Percentiles rank a stretch among this genome's conserved stretches.
These are phyloP conservation scores for Phialemonium atrogriseum DNA, from an alignment of 2,329 filamentous ascomycete species.

Conservation along the genomic window DNA sequence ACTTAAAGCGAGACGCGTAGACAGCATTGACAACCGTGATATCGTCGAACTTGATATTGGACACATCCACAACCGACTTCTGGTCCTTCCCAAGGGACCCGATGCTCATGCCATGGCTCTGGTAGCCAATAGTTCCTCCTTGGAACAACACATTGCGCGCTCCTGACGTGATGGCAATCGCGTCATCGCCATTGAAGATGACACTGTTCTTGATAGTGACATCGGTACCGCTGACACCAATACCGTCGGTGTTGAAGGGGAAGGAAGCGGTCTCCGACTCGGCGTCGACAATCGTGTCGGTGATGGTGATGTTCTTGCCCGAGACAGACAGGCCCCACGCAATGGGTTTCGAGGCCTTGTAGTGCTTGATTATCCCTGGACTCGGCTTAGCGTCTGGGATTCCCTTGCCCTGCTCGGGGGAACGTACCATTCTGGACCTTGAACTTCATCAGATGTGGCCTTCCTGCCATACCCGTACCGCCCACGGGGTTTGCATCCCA, in stretches of 20 bases:
- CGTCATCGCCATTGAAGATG: slow-evolving; percentile 32
- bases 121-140: slow-evolving; percentile 31
- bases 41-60: slow-evolving; percentile 31
- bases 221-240: slow-evolving; percentile 20
- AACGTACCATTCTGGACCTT: slow-evolving; percentile 22
- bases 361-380: slow-evolving; percentile 12
- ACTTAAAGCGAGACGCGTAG: slow-evolving; percentile 35
- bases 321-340: slow-evolving; percentile 30
- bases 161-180: slow-evolving; percentile 28
- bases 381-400: slow-evolving; percentile 16
- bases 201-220: slow-evolving; percentile 20
- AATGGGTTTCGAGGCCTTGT: slow-evolving; percentile 34
- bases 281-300: slow-evolving; percentile 30
- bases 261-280: slow-evolving; percentile 24
- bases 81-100: slow-evolving; percentile 30
- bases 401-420: too few relatives aligned
- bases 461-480: slow-evolving; percentile 25
- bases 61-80: slow-evolving; percentile 25
- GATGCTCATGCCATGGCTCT: slow-evolving; percentile 34
- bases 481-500: slow-evolving; percentile 32
- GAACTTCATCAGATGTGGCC: slow-evolving; percentile 32
- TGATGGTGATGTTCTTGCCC: slow-evolving; percentile 30
- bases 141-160: slow-evolving; percentile 29
- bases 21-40: slow-evolving; percentile 30
- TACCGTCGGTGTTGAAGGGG: slow-evolving; percentile 31